These are phyloP conservation scores for Tulasnella calospora DNA, from an alignment of 768 basidiomycete species.

Conservation along the genomic window DNA sequence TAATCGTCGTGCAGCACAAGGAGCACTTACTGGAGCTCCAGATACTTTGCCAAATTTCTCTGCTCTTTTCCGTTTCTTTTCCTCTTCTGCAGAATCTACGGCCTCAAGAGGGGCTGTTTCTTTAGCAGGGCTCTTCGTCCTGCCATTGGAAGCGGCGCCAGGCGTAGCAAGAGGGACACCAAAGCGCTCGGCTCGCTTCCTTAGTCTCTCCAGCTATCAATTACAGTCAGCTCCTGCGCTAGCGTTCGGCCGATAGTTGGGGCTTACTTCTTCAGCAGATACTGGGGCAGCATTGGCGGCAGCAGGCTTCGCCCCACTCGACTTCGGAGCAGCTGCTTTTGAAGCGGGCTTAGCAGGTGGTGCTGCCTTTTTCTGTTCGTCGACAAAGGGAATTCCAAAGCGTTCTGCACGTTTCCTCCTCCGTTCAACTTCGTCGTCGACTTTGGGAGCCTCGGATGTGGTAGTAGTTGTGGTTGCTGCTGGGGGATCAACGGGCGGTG, in stretches of 20 bases:
- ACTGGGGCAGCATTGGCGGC: background rate
- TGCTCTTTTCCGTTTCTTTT: slow-evolving; percentile 32
- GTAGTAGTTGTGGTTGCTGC: background rate
- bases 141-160: slow-evolving; percentile 3
- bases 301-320: background rate
- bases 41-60: slow-evolving; percentile 27
- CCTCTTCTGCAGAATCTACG: slow-evolving; percentile 32
- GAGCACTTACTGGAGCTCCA: slow-evolving; percentile 7
- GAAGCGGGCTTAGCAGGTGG: slow-evolving; percentile 1
- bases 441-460: background rate
- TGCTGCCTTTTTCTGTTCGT: background rate
- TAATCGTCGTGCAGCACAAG: background rate
- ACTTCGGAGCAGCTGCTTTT: background rate
- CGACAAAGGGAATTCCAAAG: slow-evolving; percentile 27
- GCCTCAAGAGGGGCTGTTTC: slow-evolving; percentile 4
- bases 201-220: slow-evolving; percentile 15
- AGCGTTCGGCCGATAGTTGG: background rate
- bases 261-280: slow-evolving; percentile 17
- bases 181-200: slow-evolving; percentile 28
- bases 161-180: background rate
- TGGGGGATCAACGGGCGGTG: slow-evolving; percentile 4
- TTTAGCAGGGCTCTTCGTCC: background rate
- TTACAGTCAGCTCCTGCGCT: background rate
- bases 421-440: slow-evolving; percentile 15
- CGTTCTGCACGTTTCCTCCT: slow-evolving; percentile 26